Conservation (phyloP, 2,329 filamentous ascomycete species). For the Kalaharituber pfeilii region DNA sequence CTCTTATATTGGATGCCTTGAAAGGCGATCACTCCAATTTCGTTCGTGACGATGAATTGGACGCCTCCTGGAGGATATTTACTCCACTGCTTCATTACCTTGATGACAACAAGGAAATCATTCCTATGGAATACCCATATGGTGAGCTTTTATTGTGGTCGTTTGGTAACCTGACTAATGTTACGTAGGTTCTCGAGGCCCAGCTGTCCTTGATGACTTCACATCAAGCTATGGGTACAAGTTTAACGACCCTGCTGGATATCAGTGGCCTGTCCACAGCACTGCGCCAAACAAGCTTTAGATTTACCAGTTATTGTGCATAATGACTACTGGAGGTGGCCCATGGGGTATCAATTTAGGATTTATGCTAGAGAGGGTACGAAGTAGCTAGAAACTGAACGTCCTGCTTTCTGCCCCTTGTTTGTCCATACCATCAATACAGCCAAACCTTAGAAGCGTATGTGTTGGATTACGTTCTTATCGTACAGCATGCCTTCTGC, state of each 20-base stretch:
- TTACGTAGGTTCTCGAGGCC: slow-evolving; percentile 73
- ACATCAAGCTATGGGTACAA: slow-evolving; percentile 97
- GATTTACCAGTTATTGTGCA: not conserved
- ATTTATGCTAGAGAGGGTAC: not conserved
- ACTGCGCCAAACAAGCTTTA: slow-evolving; percentile 66
- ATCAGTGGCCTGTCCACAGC: slow-evolving; percentile 79
- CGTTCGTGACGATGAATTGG: slow-evolving; percentile 87
- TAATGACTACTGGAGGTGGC: no score
- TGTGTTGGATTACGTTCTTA: not conserved
- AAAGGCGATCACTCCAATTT: slow-evolving; percentile 99
- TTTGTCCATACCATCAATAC: not conserved
- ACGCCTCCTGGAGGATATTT: slow-evolving; percentile 97
- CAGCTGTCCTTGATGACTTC: slow-evolving; percentile 92
- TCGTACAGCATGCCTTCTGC: not conserved
- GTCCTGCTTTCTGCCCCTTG: not conserved
- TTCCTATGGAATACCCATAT: slow-evolving; percentile 98
- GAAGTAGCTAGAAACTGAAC: not conserved
- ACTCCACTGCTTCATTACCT: slow-evolving; percentile 94
- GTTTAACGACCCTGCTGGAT: slow-evolving; percentile 89
- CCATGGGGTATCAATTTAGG: not conserved
- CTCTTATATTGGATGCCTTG: slow-evolving; percentile 85
- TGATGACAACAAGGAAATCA: slow-evolving; percentile 97
- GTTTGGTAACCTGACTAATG: slow-evolving; percentile 7
- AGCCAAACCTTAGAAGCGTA: not conserved
- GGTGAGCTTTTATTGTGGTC: slow-evolving; percentile 41